Conservation (phyloP, 192 early-diverging fungal genomes). For the Haplosporangium gracile region DNA sequence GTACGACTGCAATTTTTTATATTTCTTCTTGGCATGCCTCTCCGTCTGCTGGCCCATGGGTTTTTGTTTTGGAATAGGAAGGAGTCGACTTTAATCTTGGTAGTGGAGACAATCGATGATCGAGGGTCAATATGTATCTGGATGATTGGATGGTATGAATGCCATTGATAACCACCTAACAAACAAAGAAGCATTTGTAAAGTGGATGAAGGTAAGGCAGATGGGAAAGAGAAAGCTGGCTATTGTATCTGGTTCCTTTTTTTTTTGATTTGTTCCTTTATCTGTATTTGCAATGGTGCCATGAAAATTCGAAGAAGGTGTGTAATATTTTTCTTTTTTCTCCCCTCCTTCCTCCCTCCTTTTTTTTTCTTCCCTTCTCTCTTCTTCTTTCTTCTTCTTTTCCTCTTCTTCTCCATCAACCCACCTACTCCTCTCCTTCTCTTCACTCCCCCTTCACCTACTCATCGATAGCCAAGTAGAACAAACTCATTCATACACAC, state of each 20-base stretch:
- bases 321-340: neutral
- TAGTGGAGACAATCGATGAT: too few species aligned
- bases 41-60: neutral
- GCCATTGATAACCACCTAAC: too few species aligned
- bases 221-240: too few species aligned
- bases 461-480: too few species aligned
- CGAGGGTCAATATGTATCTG: too few species aligned
- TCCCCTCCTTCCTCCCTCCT: neutral
- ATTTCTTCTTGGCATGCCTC: neutral
- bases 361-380: neutral
- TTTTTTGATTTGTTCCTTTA: neutral
- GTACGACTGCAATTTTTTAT: neutral
- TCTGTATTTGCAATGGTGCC: too few species aligned
- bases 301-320: too few species aligned
- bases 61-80: neutral
- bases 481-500: neutral
- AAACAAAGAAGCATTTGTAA: too few species aligned
- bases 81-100: too few species aligned
- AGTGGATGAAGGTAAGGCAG: too few species aligned
- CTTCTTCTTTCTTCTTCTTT: neutral
- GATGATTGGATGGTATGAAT: too few species aligned
- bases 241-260: neutral
- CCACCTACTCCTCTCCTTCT: neutral
- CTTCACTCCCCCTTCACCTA: neutral
- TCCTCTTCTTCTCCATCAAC: constrained; percentile 5